Evolutionary conservation across 2,329 filamentous ascomycete genomes (phyloP).

Genomic region (Xylariaceae sp.): DNA sequence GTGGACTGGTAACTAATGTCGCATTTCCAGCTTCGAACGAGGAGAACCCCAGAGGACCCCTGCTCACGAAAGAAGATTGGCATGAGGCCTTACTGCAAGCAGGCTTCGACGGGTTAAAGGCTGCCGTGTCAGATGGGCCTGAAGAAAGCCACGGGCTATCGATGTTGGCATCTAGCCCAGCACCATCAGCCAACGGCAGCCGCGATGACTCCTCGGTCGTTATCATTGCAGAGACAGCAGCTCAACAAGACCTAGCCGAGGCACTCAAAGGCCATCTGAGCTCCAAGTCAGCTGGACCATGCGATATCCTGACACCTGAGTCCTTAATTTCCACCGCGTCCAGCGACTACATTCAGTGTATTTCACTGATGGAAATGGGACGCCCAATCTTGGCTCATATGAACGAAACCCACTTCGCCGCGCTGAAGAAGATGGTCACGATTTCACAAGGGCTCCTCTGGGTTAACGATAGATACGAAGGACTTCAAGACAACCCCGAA

Average conservation of each 20-base stretch:
- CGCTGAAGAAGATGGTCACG: background rate
- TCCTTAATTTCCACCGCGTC: background rate
- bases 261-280: background rate
- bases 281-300: background rate
- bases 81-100: conserved; percentile 8
- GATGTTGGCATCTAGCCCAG: background rate
- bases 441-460: background rate
- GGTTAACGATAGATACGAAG: background rate
- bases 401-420: background rate
- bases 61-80: conserved; percentile 17
- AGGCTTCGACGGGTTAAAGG: conserved; percentile 8
- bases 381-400: background rate
- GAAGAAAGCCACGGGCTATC: background rate
- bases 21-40: background rate
- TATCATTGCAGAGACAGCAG: background rate
- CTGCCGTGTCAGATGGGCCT: background rate
- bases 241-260: background rate
- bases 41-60: background rate
- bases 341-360: background rate
- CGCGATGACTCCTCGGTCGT: background rate
- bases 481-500: background rate
- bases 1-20: background rate
- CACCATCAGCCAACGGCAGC: no score
- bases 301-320: background rate
- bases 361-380: background rate